Evolutionary conservation across 176 grass and related monocot species (phyloP).

Genomic region (Ampelocalamus luodianensis): DNA sequence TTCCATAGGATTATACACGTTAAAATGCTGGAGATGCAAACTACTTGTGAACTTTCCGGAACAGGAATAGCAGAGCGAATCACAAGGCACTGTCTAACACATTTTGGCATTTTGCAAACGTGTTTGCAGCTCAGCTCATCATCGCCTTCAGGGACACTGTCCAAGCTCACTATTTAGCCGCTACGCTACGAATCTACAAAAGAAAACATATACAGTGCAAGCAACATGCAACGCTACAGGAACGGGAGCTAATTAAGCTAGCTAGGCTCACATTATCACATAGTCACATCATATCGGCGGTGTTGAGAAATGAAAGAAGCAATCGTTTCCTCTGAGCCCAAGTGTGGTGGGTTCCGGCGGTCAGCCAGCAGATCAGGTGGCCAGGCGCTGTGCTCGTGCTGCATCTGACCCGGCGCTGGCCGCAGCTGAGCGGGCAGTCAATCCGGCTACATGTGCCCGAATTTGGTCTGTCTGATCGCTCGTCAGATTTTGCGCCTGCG

Average conservation of each 20-base stretch:
- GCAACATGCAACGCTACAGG: not conserved
- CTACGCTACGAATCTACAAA: not conserved
- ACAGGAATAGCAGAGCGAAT: not conserved
- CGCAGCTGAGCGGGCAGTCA: constrained; percentile 19
- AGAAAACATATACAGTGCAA: not conserved
- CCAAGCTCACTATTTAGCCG: not conserved
- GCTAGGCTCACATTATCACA: constrained; percentile 6
- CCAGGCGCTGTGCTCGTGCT: not conserved
- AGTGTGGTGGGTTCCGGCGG: not conserved
- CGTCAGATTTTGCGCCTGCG: constrained; percentile 24
- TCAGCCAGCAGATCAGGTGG: constrained; percentile 12
- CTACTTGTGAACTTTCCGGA: constrained; percentile 11
- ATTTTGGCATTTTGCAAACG: constrained; percentile 2
- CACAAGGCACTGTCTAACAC: not conserved
- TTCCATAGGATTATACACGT: not conserved
- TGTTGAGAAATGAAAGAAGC: not conserved
- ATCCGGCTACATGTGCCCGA: constrained; percentile 39
- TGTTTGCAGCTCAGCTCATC: not conserved
- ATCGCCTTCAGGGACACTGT: not conserved
- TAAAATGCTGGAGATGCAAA: not conserved
- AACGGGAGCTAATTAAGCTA: not conserved
- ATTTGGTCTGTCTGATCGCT: constrained; percentile 23
- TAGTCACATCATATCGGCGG: constrained; percentile 39
- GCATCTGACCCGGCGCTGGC: constrained; percentile 46
- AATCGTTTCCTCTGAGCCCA: not conserved